A percentile compares a stretch with the other conserved stretches of the same genome.
Evolutionary conservation across 768 basidiomycete genomes (phyloP).

Genomic region (Lactarius deliciosus): DNA sequence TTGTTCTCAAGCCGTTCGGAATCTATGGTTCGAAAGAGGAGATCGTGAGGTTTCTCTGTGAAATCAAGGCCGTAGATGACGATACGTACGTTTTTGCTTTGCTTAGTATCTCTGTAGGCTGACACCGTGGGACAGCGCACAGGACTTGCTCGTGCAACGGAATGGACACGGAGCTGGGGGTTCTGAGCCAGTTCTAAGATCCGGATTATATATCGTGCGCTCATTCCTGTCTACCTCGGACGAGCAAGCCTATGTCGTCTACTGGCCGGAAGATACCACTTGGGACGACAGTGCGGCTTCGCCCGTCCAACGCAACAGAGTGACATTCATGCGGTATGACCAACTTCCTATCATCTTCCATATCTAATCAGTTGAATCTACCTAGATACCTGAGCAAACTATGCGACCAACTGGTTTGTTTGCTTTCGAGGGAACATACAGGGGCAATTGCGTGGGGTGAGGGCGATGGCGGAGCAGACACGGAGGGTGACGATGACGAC

Average conservation of each 20-base stretch:
- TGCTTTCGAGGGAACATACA: slow-evolving; percentile 52
- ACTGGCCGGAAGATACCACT: slow-evolving; percentile 61
- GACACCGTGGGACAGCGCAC: slow-evolving; percentile 24
- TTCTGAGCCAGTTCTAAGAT: slow-evolving; percentile 40
- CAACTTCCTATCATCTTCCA: neutral
- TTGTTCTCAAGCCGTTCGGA: slow-evolving; percentile 50
- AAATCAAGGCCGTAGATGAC: slow-evolving; percentile 40
- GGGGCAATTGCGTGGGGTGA: slow-evolving; percentile 45
- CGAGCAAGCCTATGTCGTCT: slow-evolving; percentile 47
- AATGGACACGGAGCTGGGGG: slow-evolving; percentile 24
- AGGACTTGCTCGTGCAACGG: slow-evolving; percentile 25
- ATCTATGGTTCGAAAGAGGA: slow-evolving; percentile 56
- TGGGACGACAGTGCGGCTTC: slow-evolving; percentile 53
- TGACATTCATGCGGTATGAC: slow-evolving; percentile 60
- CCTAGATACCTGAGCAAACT: slow-evolving; percentile 23
- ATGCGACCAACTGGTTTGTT: slow-evolving; percentile 52
- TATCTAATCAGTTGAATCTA: neutral
- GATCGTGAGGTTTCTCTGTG: slow-evolving; percentile 47
- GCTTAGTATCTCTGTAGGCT: neutral
- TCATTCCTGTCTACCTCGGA: slow-evolving; percentile 27
- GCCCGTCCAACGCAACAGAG: slow-evolving; percentile 50
- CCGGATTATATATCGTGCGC: slow-evolving; percentile 50
- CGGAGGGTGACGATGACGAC: slow-evolving; percentile 33
- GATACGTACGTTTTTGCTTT: slow-evolving; percentile 38
- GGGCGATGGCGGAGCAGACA: too few relatives aligned